phyloP scores from a whole-genome alignment of 768 basidiomycete genomes.

The Leucogyrophana mollusca region DNA sequence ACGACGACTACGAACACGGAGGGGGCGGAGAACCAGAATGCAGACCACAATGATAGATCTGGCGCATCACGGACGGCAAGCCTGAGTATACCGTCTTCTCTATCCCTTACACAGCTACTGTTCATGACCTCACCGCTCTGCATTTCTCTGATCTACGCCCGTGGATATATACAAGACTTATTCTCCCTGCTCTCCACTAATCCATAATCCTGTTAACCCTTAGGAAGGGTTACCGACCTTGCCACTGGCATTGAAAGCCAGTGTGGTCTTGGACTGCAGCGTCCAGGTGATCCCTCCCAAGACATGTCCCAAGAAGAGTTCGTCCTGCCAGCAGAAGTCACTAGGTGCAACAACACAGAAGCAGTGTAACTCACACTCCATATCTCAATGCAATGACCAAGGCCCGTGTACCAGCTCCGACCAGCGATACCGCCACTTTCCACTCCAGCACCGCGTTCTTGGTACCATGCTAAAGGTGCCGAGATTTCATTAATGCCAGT shows the following conservation, averaged over 20 bases:
- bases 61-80: slow-evolving; percentile 2
- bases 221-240: slow-evolving; percentile 51
- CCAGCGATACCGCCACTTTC: slow-evolving; percentile 50
- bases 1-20: slow-evolving; percentile 44
- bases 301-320: slow-evolving; percentile 69
- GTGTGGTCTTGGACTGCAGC: slow-evolving; percentile 67
- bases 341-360: neutral
- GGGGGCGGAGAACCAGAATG: slow-evolving; percentile 54
- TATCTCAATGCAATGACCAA: slow-evolving; percentile 78
- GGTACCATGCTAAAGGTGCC: slow-evolving; percentile 69
- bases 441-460: slow-evolving; percentile 70
- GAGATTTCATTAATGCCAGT: slow-evolving; percentile 3
- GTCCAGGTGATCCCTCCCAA: slow-evolving; percentile 75
- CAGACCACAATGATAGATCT: slow-evolving; percentile 47
- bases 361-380: slow-evolving; percentile 55
- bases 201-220: slow-evolving; percentile 11
- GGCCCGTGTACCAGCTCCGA: slow-evolving; percentile 80
- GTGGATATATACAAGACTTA: slow-evolving; percentile 24
- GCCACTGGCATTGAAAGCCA: slow-evolving; percentile 58
- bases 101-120: slow-evolving; percentile 12
- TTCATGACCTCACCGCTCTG: slow-evolving; percentile 11
- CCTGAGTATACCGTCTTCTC: slow-evolving; percentile 10
- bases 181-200: slow-evolving; percentile 15
- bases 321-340: slow-evolving; percentile 43
- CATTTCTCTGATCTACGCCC: slow-evolving; percentile 21